Evolutionary conservation across 495 filamentous ascomycete species (phyloP).

Genomic region (Apiosordaria backusii): DNA sequence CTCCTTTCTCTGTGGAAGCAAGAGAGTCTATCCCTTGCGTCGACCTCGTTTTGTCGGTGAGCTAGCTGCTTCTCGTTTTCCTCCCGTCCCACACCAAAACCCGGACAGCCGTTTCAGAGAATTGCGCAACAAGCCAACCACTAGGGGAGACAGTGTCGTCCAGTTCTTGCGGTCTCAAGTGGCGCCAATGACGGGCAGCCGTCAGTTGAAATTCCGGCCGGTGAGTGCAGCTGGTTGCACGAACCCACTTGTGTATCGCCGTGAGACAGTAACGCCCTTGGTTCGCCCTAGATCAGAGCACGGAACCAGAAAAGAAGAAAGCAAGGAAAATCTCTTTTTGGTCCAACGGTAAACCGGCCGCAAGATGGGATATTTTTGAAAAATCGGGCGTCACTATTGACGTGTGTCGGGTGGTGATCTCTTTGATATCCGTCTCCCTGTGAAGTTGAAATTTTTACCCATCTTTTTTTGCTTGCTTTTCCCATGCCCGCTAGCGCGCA

Average conservation of each 20-base stretch:
- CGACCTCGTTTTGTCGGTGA: background rate
- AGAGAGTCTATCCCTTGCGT: slow-evolving; percentile 2
- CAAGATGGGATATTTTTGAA: background rate
- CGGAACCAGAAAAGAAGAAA: background rate
- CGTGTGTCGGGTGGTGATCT: slow-evolving; percentile 1
- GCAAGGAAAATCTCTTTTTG: background rate
- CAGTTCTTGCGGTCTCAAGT: background rate
- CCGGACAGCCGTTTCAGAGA: slow-evolving; percentile 1
- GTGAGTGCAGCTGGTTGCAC: slow-evolving; percentile 6
- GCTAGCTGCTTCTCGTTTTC: slow-evolving; percentile 2
- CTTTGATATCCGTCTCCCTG: background rate
- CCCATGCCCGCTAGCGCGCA: background rate
- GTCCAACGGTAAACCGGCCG: background rate
- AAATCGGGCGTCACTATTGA: background rate
- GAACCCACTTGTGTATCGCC: slow-evolving; percentile 3
- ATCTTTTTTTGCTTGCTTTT: background rate
- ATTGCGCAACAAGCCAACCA: slow-evolving; percentile 5
- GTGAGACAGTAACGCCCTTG: slow-evolving; percentile 11
- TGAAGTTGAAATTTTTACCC: slow-evolving; percentile 7
- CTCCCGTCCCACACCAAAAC: background rate
- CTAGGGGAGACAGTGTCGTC: background rate
- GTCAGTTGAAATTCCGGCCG: slow-evolving; percentile 12
- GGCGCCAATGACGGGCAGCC: background rate
- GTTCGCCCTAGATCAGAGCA: slow-evolving; percentile 8
- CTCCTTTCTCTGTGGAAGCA: background rate